Percentiles rank a stretch among this genome's conserved stretches.
Evolutionary conservation across 257 asterid species (phyloP).

Genomic region (Nicotiana paniculata): DNA sequence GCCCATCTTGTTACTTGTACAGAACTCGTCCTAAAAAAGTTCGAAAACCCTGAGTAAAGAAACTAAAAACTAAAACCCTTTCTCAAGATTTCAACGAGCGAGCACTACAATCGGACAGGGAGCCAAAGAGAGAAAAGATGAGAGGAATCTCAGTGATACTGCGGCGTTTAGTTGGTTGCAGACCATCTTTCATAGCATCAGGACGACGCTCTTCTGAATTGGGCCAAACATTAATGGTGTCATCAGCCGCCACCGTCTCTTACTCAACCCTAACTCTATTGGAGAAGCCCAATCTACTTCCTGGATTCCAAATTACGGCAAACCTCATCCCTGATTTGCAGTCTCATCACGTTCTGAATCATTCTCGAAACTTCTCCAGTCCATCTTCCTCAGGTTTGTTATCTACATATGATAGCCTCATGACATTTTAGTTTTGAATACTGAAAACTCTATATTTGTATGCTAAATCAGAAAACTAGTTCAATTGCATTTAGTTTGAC

Average conservation of each 20-base stretch:
- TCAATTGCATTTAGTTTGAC: background rate
- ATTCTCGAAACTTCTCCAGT: conserved; percentile 54
- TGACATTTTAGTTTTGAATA: background rate
- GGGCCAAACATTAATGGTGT: conserved; percentile 40
- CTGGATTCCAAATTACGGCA: conserved; percentile 25
- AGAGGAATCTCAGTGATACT: conserved; percentile 36
- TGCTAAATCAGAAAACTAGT: background rate
- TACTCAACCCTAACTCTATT: conserved; percentile 44
- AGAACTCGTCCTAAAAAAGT: background rate
- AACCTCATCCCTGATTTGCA: conserved; percentile 12
- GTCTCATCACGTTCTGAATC: conserved; percentile 20
- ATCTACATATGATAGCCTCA: background rate
- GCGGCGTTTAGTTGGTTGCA: conserved; percentile 44
- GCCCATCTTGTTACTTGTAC: background rate
- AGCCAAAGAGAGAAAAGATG: conserved; percentile 24
- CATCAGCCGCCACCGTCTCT: conserved; percentile 65
- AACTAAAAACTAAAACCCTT: background rate
- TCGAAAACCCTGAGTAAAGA: background rate
- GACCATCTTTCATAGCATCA: conserved; percentile 19
- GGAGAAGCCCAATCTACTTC: conserved; percentile 36
- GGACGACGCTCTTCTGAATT: conserved; percentile 30
- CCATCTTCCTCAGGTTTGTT: conserved; percentile 55
- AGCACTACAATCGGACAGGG: background rate
- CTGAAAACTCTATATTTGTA: background rate
- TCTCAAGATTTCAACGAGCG: background rate